Base-by-base conservation (phyloP, 1,139 yeast species). In the Pichia sp. region DNA sequence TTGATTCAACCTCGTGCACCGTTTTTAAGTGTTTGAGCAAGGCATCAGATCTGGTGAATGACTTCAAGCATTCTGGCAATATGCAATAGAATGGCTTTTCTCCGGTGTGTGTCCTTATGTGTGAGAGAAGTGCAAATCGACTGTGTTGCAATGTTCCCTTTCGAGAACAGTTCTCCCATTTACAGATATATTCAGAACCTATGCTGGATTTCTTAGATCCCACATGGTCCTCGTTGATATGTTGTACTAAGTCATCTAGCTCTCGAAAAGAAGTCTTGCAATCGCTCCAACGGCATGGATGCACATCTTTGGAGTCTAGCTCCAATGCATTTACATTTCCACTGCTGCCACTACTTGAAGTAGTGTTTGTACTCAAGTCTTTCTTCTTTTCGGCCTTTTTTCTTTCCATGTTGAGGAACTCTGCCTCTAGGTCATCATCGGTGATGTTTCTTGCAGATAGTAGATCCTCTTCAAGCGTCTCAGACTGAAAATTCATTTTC, bases 31-130 rank as follows among this genome's bases (percentile, higher is more conserved):
- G 93, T 60, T 80, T 77, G 13, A 84, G 77, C 56, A 86, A 70
- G 1, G 84, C 86, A 57, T 82, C 87, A 1, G 83, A 72, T 52
- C 84, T 66, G 0, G 80, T 74, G 61, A 83, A 84, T 49, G 75
- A 76, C 55, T 80, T 75, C 53, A 77, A 79, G 67, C 93, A 86
- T 60, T 83, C 89, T 0, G 89, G 89, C 13, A 84, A 73, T 0
- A 82, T 75, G 63, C 95, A 86, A 58, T 75, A 80, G 61, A 80
- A 83, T 31, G 87, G 87, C 58, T 77, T 76, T 60, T 83, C 87
- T 0, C 86, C 84, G 0, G 87, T 80, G 63, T 85, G 91, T 2
- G 80, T 73, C 49, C 88, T 67, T 60, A 84, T 72, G 62, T 85
- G 91, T 0, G 85, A 74, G 1, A 82, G 74, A 34, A 85, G 71